These are phyloP conservation scores for Beauveria sp. DNA, from an alignment of 2,329 filamentous ascomycete species.

Conservation along the genomic window DNA sequence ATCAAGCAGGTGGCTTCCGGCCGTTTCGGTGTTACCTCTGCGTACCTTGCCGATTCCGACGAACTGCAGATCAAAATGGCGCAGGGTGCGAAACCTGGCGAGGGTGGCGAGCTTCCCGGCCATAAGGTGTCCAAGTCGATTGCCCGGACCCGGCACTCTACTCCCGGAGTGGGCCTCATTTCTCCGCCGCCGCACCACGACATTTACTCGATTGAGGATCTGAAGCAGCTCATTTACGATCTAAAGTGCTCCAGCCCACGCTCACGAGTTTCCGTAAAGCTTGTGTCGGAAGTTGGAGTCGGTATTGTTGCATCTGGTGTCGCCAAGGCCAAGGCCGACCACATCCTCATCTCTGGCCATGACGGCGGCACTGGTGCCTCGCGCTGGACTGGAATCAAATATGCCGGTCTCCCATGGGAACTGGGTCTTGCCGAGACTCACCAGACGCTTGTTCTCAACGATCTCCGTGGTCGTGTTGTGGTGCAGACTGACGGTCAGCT, in stretches of 20 bases:
- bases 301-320: slow-evolving; percentile 97
- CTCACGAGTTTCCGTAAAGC: slow-evolving; percentile 89
- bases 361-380: slow-evolving; percentile 96
- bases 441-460: slow-evolving; percentile 91
- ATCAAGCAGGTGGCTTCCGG: slow-evolving; percentile 98
- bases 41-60: slow-evolving; percentile 90
- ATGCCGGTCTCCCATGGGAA: slow-evolving; percentile 94
- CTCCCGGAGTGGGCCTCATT: slow-evolving; percentile 90
- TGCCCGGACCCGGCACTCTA: slow-evolving; percentile 90
- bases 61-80: slow-evolving; percentile 99
- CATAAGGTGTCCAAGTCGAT: slow-evolving; percentile 96
- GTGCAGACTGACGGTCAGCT: slow-evolving; percentile 96
- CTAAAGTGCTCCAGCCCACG: slow-evolving; percentile 93
- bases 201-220: slow-evolving; percentile 96
- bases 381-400: slow-evolving; percentile 97
- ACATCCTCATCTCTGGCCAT: slow-evolving; percentile 93
- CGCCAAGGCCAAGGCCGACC: slow-evolving; percentile 93
- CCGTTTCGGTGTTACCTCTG: slow-evolving; percentile 90
- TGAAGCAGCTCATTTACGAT: slow-evolving; percentile 97
- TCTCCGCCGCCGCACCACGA: slow-evolving; percentile 95
- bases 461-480: slow-evolving; percentile 88
- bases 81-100: slow-evolving; percentile 93
- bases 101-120: slow-evolving; percentile 92
- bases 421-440: slow-evolving; percentile 94
- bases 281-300: slow-evolving; percentile 94